Evolutionary conservation across 805 yeast genomes (phyloP), one percentile per base, ranked within the genome.

Genomic region (Kluyveromyces wickerhamii): DNA sequence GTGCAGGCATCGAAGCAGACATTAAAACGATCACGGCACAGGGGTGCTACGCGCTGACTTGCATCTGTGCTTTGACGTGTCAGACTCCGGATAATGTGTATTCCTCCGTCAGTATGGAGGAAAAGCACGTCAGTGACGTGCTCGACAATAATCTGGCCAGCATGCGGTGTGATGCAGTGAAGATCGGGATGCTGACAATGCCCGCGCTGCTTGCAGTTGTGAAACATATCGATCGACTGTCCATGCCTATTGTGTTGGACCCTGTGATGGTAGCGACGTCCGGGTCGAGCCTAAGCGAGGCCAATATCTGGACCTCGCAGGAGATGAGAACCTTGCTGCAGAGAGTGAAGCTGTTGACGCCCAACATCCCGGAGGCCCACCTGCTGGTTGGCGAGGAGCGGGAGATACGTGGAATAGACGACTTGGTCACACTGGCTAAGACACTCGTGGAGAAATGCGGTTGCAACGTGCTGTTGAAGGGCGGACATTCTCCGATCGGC

Each of bases 1-100:
- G 95, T 3, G 95, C 95, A 2, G 95, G 95, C 3, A 77, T 85
- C 32, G 95, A 85, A 54, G 95, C 95, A 1, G 95, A 85, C 52
- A 52, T 85, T 24, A 86, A 86, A 59, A 77, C 95, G 0, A 71
- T 85, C 36, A 66, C 81, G 3, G 81, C 82, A 1, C 83, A 80
- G 47, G 72, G 74, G 11, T 85, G 85, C 33, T 82, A 77, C 49
- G 95, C 83, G 0, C 59, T 79, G 54, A 80, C 88, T 1, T 79
- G 87, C 47, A 75, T 83, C 29, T 72, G 87, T 7, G 88, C 87
- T 2, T 57, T 86, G 39, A 85, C 94, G 0, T 81, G 87, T 5
- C 95, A 86, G 49, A 83, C 86, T 48, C 67, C 72, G 1, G 50
- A 41, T 0, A 59, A 71, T 18, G 71, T 72, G 35, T 31, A 52